Percentiles rank a stretch among this genome's conserved stretches.
Conservation (phyloP, 306 rosid genomes). For the Prunus dulcis region DNA sequence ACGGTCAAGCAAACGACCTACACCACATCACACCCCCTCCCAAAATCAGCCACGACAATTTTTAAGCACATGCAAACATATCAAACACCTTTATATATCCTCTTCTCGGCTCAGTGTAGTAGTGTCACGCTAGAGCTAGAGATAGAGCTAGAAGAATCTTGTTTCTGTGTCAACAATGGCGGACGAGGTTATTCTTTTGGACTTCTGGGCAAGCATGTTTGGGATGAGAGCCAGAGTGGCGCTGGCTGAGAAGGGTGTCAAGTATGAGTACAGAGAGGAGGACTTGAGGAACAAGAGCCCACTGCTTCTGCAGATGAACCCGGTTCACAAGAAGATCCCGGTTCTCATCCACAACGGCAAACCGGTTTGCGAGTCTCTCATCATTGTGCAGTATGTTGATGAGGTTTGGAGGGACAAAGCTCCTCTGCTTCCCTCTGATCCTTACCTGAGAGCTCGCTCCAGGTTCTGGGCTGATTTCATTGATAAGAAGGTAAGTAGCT, state of each 20-base stretch:
- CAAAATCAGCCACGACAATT: no score
- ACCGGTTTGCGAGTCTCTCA: constrained; percentile 46
- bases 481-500: constrained; percentile 33
- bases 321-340: constrained; percentile 47
- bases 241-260: constrained; percentile 37
- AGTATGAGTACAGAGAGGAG: constrained; percentile 30
- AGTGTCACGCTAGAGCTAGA: not conserved
- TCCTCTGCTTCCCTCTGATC: constrained; percentile 38
- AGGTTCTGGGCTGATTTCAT: constrained; percentile 46
- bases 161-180: constrained; percentile 10
- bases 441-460: constrained; percentile 42
- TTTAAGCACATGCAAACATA: no score
- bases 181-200: constrained; percentile 24
- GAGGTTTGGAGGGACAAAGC: constrained; percentile 31
- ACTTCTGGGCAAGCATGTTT: constrained; percentile 29
- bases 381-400: constrained; percentile 40
- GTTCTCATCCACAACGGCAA: constrained; percentile 61
- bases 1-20: no score
- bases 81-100: not conserved
- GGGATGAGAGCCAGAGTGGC: constrained; percentile 36
- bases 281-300: constrained; percentile 41
- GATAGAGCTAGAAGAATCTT: not conserved
- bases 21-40: no score
- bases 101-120: not conserved
- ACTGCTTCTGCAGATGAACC: constrained; percentile 50